These are phyloP conservation scores for Ceratocystis variospora DNA, from an alignment of 2,329 filamentous ascomycete species.

Conservation along the genomic window DNA sequence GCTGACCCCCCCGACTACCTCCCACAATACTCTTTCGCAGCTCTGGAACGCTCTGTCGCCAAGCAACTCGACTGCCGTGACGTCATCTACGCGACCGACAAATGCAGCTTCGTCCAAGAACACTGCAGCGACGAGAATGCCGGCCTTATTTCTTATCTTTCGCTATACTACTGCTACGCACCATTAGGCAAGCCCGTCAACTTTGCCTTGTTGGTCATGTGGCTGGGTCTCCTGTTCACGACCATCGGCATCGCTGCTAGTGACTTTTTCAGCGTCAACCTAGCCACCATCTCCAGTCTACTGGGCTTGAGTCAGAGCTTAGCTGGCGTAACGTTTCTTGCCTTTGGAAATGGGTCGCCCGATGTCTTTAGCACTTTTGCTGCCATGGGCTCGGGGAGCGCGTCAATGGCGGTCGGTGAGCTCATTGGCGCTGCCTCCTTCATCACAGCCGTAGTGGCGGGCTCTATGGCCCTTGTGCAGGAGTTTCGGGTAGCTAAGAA, in stretches of 20 bases:
- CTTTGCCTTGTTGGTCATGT: conserved; percentile 64
- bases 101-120: conserved; percentile 71
- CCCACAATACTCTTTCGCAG: background rate
- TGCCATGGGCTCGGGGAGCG: conserved; percentile 91
- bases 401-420: conserved; percentile 91
- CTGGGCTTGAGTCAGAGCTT: conserved; percentile 91
- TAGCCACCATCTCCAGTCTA: conserved; percentile 80
- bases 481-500: conserved; percentile 84
- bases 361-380: conserved; percentile 98
- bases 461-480: conserved; percentile 91
- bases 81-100: conserved; percentile 62
- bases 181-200: conserved; percentile 55
- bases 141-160: conserved; percentile 75
- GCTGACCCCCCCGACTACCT: background rate
- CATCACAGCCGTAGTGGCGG: conserved; percentile 90
- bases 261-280: conserved; percentile 95
- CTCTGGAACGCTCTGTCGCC: background rate
- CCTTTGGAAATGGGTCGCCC: conserved; percentile 93
- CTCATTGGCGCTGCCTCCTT: conserved; percentile 89
- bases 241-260: conserved; percentile 96
- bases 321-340: conserved; percentile 89
- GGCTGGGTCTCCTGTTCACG: conserved; percentile 82
- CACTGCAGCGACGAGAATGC: conserved; percentile 85
- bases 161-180: conserved; percentile 78
- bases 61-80: conserved; percentile 48